A percentile compares a stretch with the other conserved stretches of the same genome.
phyloP scores from a whole-genome alignment of 2,329 filamentous ascomycete genomes.

The Mariannaea sp. region DNA sequence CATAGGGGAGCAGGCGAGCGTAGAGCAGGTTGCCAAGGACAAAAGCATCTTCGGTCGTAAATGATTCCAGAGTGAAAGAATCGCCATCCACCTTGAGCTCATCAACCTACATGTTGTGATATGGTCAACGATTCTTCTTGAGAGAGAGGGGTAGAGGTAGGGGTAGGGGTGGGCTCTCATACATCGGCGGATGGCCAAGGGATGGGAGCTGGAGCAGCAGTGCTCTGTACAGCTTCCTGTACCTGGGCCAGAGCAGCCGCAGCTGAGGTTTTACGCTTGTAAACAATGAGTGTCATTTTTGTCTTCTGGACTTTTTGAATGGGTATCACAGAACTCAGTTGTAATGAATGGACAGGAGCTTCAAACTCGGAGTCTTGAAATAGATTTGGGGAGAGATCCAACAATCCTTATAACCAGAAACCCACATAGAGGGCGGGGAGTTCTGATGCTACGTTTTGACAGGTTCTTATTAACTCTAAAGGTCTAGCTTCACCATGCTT shows the following conservation, averaged over 20 bases:
- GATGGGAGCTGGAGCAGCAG: constrained; percentile 18
- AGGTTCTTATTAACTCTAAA: neutral
- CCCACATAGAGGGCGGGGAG: constrained; percentile 3
- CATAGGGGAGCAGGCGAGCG: constrained; percentile 61
- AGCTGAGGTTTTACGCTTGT: constrained; percentile 20
- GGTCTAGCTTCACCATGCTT: constrained; percentile 5
- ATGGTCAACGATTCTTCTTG: constrained; percentile 12
- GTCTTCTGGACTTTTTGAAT: neutral
- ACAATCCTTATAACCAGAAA: too few species aligned
- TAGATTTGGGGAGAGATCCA: too few species aligned
- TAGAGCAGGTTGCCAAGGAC: constrained; percentile 68
- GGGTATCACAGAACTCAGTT: too few species aligned
- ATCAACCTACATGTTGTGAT: constrained; percentile 29
- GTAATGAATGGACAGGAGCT: too few species aligned
- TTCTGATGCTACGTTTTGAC: neutral
- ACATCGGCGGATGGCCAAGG: constrained; percentile 31
- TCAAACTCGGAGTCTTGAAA: too few species aligned
- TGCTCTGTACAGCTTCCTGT: constrained; percentile 26
- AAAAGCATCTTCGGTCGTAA: constrained; percentile 69
- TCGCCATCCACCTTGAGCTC: constrained; percentile 45
- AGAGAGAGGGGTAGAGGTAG: too few species aligned
- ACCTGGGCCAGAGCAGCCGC: constrained; percentile 29
- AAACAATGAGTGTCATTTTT: constrained; percentile 27
- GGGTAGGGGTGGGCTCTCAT: too few species aligned
- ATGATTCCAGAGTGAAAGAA: constrained; percentile 54